Evolutionary conservation across 192 early-diverging fungal species (phyloP).

Genomic region (Diversispora epigaea): DNA sequence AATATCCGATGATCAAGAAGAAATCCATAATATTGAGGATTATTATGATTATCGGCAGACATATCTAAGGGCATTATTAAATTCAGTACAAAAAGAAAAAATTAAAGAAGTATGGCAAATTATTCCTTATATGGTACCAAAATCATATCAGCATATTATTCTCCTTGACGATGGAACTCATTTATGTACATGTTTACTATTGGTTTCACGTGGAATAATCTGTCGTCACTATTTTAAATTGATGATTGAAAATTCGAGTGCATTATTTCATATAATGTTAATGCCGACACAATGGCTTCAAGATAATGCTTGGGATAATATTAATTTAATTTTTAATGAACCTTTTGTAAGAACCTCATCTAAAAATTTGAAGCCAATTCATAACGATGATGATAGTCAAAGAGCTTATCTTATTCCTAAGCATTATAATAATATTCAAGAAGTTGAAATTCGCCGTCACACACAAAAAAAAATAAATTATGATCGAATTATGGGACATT

Average conservation of each 20-base stretch:
- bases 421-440: no score
- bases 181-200: neutral
- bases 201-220: neutral
- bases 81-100: neutral
- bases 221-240: neutral
- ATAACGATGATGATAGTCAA: neutral
- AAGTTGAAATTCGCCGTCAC: neutral
- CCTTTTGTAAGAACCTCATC: slow-evolving; percentile 5
- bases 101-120: neutral
- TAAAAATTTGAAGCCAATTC: no score
- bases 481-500: neutral
- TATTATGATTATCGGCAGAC: neutral
- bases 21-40: neutral
- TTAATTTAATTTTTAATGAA: neutral
- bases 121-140: neutral
- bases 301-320: neutral
- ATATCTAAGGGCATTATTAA: slow-evolving; percentile 1
- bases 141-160: neutral
- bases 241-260: neutral
- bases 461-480: neutral
- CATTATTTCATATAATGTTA: neutral
- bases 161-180: neutral
- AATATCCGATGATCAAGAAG: neutral
- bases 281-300: neutral
- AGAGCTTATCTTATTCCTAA: no score